Evolutionary conservation across 108 stramenopile genomes (phyloP).

Genomic region (Fragilariopsis cylindrus): DNA sequence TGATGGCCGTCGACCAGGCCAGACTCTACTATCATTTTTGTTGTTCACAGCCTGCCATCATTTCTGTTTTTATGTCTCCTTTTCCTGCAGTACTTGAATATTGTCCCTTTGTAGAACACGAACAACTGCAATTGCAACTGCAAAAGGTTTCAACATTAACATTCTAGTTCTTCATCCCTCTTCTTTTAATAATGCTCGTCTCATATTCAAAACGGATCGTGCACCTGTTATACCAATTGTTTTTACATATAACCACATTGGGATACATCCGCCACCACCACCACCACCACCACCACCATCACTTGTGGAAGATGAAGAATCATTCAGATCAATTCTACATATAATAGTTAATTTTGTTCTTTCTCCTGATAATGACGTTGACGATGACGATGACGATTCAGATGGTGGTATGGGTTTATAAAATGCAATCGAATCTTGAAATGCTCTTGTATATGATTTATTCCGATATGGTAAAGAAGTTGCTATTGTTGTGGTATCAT

Average conservation of each 20-base stretch:
- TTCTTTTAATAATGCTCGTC: slow-evolving; percentile 34
- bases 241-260: slow-evolving; percentile 76
- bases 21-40: too few species aligned
- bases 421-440: slow-evolving; percentile 76
- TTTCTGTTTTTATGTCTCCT: too few species aligned
- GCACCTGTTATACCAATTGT: slow-evolving; percentile 62
- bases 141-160: too few species aligned
- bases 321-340: slow-evolving; percentile 72
- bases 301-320: slow-evolving; percentile 17
- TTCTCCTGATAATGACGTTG: too few species aligned
- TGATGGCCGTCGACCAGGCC: too few species aligned
- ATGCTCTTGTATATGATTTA: slow-evolving; percentile 49
- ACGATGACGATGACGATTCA: too few species aligned
- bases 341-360: slow-evolving; percentile 57
- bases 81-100: too few species aligned
- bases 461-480: slow-evolving; percentile 22
- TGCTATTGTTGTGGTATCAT: too few species aligned
- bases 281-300: slow-evolving; percentile 14
- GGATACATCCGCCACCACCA: slow-evolving; percentile 58
- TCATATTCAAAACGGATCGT: slow-evolving; percentile 54
- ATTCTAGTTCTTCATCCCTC: neutral
- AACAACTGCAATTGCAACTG: too few species aligned
- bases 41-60: too few species aligned
- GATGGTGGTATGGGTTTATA: slow-evolving; percentile 41
- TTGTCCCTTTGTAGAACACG: too few species aligned